Base-by-base conservation (phyloP, 495 filamentous ascomycete species). In the Penicilliopsis zonata region DNA sequence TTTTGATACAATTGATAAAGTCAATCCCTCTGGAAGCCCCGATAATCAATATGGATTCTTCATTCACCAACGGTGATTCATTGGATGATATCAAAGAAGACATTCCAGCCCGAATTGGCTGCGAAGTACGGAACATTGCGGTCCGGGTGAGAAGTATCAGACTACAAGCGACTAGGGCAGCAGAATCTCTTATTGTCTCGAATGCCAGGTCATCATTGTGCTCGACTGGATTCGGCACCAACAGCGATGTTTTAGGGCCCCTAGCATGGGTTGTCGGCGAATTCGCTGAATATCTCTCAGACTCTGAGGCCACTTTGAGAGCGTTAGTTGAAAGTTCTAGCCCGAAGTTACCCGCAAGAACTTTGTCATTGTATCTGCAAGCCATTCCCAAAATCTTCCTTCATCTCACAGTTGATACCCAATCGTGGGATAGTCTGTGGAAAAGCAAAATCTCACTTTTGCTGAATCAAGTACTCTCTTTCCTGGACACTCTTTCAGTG, bases 91-190 rank as follows among this genome's bases (percentile, higher is more conserved):
- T 29, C 8, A 44, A 37, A 34, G 37, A 37, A 19, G 33, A 45
- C 43, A 64, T 84, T 15, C 74, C 78, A 6, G 71, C 72, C 36
- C 67, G 65, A 32, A 86, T 96, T 43, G 90, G 88, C 10, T 69
- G 68, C 22, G 87, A 96, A 55, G 57, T 96, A 3, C 76, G 81
- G 34, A 94, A 86, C 46, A 66, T 96, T 26, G 80, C 87, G 1
- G 84, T 98, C n/a, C 81, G 93, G 34, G 90, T 96, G 19, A 79
- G 71, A 46, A 82, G 73, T 21, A 72, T 94, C 29, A 70, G 90
- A 31, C 47, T 60, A 30, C 76, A 87, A 34, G 80, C 84, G 27
- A 75, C 87, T 13, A 67, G 74, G 38, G 86, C 87, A n/a, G 86
- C 87, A 5, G 82, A 93, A 44, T 70, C 63, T 13, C 52, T 85